Conservation (phyloP, 306 rosid genomes). For the Psophocarpus tetragonolobus region DNA sequence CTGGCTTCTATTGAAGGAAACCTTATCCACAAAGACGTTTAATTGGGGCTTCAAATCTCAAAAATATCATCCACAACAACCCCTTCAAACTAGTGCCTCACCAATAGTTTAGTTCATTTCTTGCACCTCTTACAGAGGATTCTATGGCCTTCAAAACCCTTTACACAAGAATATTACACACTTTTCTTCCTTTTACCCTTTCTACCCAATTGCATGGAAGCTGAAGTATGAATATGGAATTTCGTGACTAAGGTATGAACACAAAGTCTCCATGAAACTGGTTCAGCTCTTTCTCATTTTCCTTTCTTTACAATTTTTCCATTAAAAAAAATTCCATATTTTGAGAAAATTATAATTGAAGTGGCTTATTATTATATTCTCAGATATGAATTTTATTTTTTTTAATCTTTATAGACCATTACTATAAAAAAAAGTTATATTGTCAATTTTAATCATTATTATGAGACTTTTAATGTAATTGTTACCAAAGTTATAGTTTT, state of each 20-base stretch:
- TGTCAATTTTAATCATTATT: too few relatives aligned
- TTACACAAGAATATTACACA: not conserved
- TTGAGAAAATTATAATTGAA: not conserved
- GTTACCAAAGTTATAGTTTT: too few relatives aligned
- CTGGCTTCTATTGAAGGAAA: slow-evolving; percentile 22
- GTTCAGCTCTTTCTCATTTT: slow-evolving; percentile 29
- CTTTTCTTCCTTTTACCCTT: not conserved
- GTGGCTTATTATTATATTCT: not conserved
- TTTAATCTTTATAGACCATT: too few relatives aligned
- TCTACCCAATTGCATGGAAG: slow-evolving; percentile 7
- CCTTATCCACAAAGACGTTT: slow-evolving; percentile 38
- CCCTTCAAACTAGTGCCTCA: not conserved
- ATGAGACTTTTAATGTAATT: too few relatives aligned
- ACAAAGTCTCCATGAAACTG: slow-evolving; percentile 26
- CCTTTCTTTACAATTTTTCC: not conserved
- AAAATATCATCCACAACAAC: slow-evolving; percentile 28
- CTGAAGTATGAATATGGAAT: not conserved
- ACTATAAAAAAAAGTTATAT: too few relatives aligned
- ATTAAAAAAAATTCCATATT: too few relatives aligned
- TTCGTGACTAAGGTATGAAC: not conserved
- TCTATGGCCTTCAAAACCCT: not conserved
- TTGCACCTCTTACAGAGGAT: not conserved
- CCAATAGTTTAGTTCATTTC: not conserved
- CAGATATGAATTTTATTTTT: not conserved
- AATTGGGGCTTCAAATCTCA: not conserved